Evolutionary conservation across 2,329 filamentous ascomycete species (phyloP).

Genomic region (Beauveria pseudobassiana): DNA sequence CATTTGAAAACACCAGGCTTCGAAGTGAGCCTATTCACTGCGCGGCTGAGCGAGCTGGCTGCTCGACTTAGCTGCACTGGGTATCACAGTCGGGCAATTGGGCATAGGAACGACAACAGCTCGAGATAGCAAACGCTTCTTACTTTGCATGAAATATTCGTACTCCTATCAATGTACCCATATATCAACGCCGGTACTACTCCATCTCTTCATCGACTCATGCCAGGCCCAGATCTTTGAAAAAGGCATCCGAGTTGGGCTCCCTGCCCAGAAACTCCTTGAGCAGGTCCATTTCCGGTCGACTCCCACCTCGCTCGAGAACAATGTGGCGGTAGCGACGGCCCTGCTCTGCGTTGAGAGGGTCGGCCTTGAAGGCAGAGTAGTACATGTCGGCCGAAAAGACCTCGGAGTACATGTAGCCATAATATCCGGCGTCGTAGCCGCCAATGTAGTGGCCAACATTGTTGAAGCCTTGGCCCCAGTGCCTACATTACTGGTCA

Average conservation of each 20-base stretch:
- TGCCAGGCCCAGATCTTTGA: conserved; percentile 59
- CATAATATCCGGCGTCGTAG: conserved; percentile 68
- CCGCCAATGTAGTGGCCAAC: conserved; percentile 79
- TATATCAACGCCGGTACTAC: background rate
- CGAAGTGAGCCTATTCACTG: too few species aligned
- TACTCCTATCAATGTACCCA: background rate
- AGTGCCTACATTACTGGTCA: conserved; percentile 36
- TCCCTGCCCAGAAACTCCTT: conserved; percentile 72
- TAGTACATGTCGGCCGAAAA: conserved; percentile 86
- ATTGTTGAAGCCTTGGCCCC: conserved; percentile 71
- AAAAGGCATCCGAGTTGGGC: conserved; percentile 73
- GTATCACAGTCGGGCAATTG: background rate
- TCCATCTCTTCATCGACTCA: background rate
- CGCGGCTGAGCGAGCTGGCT: too few species aligned
- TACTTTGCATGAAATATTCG: background rate
- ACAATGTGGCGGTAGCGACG: conserved; percentile 71
- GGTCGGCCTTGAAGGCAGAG: conserved; percentile 67
- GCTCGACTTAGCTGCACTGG: background rate
- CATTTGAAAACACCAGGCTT: background rate
- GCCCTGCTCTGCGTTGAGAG: conserved; percentile 69
- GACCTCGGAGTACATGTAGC: conserved; percentile 55
- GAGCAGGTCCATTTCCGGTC: conserved; percentile 73
- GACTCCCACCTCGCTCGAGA: conserved; percentile 67
- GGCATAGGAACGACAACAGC: background rate
- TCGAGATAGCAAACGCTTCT: background rate